phyloP scores from a whole-genome alignment of 345 rosid genomes.

The Excoecaria cochinchinensis region DNA sequence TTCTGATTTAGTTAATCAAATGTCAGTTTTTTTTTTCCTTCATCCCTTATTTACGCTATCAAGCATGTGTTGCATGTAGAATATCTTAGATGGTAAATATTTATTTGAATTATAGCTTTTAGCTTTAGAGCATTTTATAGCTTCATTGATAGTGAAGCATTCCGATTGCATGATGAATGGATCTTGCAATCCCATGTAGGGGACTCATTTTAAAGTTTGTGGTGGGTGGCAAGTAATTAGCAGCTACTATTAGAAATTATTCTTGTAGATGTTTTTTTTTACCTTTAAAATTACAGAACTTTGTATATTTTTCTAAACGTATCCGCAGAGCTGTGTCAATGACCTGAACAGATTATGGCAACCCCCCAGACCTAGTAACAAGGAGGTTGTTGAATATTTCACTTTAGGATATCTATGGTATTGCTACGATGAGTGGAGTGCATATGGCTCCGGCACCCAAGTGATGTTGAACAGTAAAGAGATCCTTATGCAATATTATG shows the following conservation, averaged over 20 bases:
- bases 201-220: no score
- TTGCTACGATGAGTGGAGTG: constrained; percentile 70
- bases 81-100: no score
- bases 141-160: no score
- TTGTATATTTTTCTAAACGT: background rate
- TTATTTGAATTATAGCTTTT: no score
- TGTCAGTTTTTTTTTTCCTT: no score
- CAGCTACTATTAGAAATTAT: constrained; percentile 5
- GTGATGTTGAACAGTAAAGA: constrained; percentile 37
- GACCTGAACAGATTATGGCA: constrained; percentile 57
- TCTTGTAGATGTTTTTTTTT: background rate
- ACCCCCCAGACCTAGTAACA: constrained; percentile 37
- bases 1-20: no score
- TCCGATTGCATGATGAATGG: no score
- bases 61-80: no score
- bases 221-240: background rate
- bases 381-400: constrained; percentile 50
- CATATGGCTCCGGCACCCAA: constrained; percentile 55
- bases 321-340: constrained; percentile 40
- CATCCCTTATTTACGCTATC: no score
- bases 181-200: no score
- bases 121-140: no score
- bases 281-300: background rate
- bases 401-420: constrained; percentile 69
- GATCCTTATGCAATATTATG: constrained; percentile 54